Percentiles rank a stretch among this genome's conserved stretches.
phyloP scores from a whole-genome alignment of 305 asterid species.

The Galium porrigens region DNA sequence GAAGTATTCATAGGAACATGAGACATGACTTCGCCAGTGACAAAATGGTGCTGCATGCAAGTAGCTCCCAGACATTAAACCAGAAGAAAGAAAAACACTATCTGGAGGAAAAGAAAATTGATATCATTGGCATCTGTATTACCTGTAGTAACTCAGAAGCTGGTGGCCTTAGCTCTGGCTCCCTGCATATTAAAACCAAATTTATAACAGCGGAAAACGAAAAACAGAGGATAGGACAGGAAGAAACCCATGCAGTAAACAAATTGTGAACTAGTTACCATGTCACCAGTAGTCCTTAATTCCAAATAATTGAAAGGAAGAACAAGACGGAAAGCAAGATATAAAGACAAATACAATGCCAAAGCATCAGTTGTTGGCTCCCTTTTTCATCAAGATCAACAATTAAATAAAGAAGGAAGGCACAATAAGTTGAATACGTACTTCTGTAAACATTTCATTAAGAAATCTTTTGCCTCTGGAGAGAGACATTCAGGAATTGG shows the following conservation, averaged over 20 bases:
- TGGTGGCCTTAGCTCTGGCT: constrained; percentile 28
- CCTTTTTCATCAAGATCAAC: background rate
- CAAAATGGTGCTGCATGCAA: constrained; percentile 27
- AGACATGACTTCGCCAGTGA: constrained; percentile 18
- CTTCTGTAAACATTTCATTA: constrained; percentile 80
- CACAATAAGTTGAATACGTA: constrained; percentile 15
- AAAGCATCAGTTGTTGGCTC: background rate
- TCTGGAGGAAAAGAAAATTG: background rate
- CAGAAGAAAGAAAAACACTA: background rate
- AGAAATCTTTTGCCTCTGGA: constrained; percentile 69
- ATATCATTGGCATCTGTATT: constrained; percentile 8
- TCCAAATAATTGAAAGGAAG: background rate
- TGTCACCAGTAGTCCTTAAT: background rate
- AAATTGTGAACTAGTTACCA: background rate
- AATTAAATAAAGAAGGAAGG: background rate
- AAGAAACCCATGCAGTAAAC: background rate
- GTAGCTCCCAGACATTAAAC: background rate
- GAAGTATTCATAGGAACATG: constrained; percentile 6
- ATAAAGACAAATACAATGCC: background rate
- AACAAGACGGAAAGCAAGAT: background rate
- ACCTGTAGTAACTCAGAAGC: constrained; percentile 35
- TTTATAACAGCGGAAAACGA: background rate
- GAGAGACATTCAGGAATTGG: constrained; percentile 93
- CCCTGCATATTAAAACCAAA: constrained; percentile 20
- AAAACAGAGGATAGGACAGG: background rate